Base-by-base conservation (phyloP, 768 basidiomycete species). In the Steccherinum ochraceum region DNA sequence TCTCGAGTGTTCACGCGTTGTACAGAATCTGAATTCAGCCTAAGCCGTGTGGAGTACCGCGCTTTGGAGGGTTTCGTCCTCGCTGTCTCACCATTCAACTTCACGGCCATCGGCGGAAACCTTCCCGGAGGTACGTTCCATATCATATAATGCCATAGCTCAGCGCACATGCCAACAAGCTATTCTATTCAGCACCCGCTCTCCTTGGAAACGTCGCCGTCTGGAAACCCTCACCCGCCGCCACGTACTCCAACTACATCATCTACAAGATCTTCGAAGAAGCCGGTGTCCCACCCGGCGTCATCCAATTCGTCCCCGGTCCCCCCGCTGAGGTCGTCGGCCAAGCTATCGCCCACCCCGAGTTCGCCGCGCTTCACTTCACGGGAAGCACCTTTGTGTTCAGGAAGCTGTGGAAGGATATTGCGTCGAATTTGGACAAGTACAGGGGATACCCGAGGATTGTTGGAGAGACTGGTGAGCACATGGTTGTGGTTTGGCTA, bases 21-120 rank as follows among this genome's bases (percentile, higher is more conserved):
- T 19, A 12, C 5, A 16, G 23, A 23, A 12, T 47, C 26, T 12
- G 47, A 49, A 24, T 26, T 55, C 45, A 49, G 18, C 40, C 21
- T 4, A 45, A 96, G 94, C 73, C 93, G 95, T 43, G 80, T 86
- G 39, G 96, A 99, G 70, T 98, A 94, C 68, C 90, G 96, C 53
- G 82, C 95, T 1, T 78, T 99, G n/a, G 96, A 98, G 71, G 96
- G 96, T 20, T 99, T 99, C 72, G 91, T 98, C 21, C 79, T 98
- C 46, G 96, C 96, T 12, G 89, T 98, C 39, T 93, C 96, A 5
- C 96, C 96, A 0, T 98, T 99, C 76, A 99, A 99, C 71, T 94
- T 93, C 65, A 97, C 95, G 25, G 95, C 95, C 23, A 99, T 99
- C 56, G 95, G 93, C 39, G 96, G 92, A 12, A 99, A 99, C 68